phyloP scores from a whole-genome alignment of 1,139 yeast genomes.

The Trichomonascaceae sp. region DNA sequence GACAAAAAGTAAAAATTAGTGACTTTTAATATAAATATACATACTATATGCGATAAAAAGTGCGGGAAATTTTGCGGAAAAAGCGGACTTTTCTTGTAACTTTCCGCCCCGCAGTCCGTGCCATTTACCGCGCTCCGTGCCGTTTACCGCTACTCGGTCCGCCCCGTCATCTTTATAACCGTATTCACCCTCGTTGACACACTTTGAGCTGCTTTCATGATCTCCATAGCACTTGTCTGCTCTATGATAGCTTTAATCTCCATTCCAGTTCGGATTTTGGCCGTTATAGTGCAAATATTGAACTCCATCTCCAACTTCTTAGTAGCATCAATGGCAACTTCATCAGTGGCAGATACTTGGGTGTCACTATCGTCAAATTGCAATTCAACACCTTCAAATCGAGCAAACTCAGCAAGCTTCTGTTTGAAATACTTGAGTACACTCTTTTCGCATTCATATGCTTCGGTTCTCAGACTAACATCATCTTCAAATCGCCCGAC shows the following conservation, averaged over 20 bases:
- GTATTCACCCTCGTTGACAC: constrained; percentile 2
- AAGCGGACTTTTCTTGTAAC: no score
- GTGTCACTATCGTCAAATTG: neutral
- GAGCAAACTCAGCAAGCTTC: neutral
- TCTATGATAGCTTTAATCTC: neutral
- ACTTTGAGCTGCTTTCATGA: neutral
- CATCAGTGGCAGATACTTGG: neutral
- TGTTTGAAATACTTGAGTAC: constrained; percentile 1
- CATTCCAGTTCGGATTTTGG: constrained; percentile 1
- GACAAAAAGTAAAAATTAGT: neutral
- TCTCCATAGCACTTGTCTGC: neutral
- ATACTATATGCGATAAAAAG: no score
- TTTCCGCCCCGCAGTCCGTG: no score
- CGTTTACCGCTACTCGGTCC: no score
- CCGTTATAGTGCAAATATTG: neutral
- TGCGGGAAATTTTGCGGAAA: no score
- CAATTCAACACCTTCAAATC: neutral
- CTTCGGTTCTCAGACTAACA: neutral
- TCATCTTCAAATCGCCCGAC: constrained; percentile 1
- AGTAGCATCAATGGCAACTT: neutral
- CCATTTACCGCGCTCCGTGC: no score
- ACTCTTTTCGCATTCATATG: neutral
- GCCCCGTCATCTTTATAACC: neutral
- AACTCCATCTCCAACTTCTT: constrained; percentile 1
- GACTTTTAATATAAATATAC: neutral